Evolutionary conservation across 2,329 filamentous ascomycete species (phyloP), one percentile per base, ranked within the genome.

Genomic region (Fusarium nurragi): DNA sequence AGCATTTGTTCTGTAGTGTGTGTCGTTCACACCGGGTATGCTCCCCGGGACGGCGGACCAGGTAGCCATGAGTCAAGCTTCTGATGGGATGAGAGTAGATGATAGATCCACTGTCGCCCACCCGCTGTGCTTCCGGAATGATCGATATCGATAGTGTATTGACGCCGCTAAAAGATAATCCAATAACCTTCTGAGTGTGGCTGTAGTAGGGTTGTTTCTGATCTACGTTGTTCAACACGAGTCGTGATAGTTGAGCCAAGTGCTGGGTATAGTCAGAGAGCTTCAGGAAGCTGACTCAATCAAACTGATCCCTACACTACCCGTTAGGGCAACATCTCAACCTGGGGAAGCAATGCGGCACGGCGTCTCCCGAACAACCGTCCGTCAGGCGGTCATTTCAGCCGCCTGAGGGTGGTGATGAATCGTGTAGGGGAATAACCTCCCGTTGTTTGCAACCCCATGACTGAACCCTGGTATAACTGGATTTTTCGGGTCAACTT

Each of bases 41-140:
- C 63, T 69, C 56, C 64, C 67, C 60, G 63, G 16, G 54, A 18
- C 38, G 49, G 66, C 64, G 54, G 63, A 21, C 38, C 45, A 53
- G 43, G 58, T 37, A 57, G 56, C 37, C 49, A 67, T 54, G 68
- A 71, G 66, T 70, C 67, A 69, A 69, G 56, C 39, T 46, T 51
- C 22, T 47, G 25, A 39, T 48, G 45, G 54, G 48, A 50, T 56
- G 51, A 56, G 28, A 50, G 53, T 23, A 47, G 48, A 30, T 37
- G 32, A 49, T 34, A n/a, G 49, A 38, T 56, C 63, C 56, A 60
- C 49, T 54, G 41, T 50, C 57, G 58, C 36, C 60, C 48, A 60
- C 52, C 43, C 45, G 58, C 54, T 51, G 58, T 39, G 45, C 59
- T 69, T 48, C 57, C 54, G 53, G 58, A 54, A 48, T 68, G 51